Evolutionary conservation across 345 rosid species (phyloP).

Genomic region (Eucalyptus decipiens): DNA sequence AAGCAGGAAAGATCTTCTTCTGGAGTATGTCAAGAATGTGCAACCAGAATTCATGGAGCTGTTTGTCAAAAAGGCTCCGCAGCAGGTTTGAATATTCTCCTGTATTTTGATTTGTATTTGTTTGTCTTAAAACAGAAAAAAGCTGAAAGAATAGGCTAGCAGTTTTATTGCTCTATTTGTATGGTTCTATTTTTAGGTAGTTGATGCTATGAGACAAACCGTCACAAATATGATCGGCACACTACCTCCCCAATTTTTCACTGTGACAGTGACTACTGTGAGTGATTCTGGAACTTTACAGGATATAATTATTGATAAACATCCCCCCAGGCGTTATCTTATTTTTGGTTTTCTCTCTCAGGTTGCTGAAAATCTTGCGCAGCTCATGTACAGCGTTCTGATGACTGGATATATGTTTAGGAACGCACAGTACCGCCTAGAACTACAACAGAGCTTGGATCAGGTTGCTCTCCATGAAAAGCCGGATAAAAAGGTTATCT

Average conservation of each 20-base stretch:
- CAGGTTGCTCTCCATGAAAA: slow-evolving; percentile 83
- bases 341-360: slow-evolving; percentile 11
- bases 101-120: neutral
- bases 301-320: neutral
- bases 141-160: neutral
- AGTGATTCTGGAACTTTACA: slow-evolving; percentile 9
- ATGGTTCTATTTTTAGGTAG: slow-evolving; percentile 34
- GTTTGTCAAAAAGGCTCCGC: slow-evolving; percentile 83
- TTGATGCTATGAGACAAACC: slow-evolving; percentile 95
- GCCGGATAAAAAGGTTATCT: slow-evolving; percentile 43
- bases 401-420: slow-evolving; percentile 98
- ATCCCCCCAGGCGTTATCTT: neutral
- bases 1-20: slow-evolving; percentile 62
- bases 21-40: slow-evolving; percentile 93
- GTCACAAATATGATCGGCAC: slow-evolving; percentile 97
- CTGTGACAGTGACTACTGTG: slow-evolving; percentile 75
- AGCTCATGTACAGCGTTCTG: slow-evolving; percentile 90
- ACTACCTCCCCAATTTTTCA: slow-evolving; percentile 81
- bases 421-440: slow-evolving; percentile 84
- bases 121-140: neutral
- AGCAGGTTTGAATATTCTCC: slow-evolving; percentile 35
- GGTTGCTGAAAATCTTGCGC: slow-evolving; percentile 99
- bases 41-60: slow-evolving; percentile 95
- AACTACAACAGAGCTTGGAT: slow-evolving; percentile 88
- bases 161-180: neutral